Evolutionary conservation across 352 stramenopile genomes (phyloP).

Genomic region (Pythium pyrilobum): DNA sequence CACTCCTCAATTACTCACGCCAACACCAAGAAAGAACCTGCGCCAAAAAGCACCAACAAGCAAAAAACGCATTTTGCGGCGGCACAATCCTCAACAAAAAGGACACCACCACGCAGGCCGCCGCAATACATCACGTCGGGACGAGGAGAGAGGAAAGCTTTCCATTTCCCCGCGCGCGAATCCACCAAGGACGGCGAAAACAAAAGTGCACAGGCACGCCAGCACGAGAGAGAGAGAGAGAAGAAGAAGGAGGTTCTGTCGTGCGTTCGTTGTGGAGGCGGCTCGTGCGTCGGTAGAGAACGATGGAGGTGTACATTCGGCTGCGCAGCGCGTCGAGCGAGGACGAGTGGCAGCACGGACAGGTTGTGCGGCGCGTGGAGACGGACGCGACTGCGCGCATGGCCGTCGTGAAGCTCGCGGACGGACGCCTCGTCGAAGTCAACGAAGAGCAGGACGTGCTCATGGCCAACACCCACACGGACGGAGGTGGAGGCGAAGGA

Average conservation of each 20-base stretch:
- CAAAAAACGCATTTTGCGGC: no score
- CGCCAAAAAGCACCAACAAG: background rate
- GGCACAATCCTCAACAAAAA: constrained; percentile 1
- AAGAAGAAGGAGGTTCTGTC: no score
- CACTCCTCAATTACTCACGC: constrained; percentile 16
- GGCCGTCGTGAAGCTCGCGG: constrained; percentile 38
- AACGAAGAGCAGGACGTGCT: constrained; percentile 57
- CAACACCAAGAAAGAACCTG: background rate
- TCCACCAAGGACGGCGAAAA: no score
- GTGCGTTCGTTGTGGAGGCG: no score
- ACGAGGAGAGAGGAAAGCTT: no score
- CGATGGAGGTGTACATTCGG: constrained; percentile 62
- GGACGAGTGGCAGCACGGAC: constrained; percentile 46
- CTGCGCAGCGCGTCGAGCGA: constrained; percentile 19
- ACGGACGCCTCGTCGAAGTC: constrained; percentile 28
- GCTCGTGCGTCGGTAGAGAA: background rate
- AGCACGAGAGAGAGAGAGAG: no score
- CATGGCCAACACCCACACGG: constrained; percentile 28
- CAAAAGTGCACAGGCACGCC: no score
- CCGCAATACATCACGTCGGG: constrained; percentile 1
- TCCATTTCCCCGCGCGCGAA: no score
- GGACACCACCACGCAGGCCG: background rate
- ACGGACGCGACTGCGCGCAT: constrained; percentile 18
- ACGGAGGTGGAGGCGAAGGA: constrained; percentile 5
- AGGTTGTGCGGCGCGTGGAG: constrained; percentile 33